Evolutionary conservation across 352 stramenopile species (phyloP).

Genomic region (Thraustochytrium aureum): DNA sequence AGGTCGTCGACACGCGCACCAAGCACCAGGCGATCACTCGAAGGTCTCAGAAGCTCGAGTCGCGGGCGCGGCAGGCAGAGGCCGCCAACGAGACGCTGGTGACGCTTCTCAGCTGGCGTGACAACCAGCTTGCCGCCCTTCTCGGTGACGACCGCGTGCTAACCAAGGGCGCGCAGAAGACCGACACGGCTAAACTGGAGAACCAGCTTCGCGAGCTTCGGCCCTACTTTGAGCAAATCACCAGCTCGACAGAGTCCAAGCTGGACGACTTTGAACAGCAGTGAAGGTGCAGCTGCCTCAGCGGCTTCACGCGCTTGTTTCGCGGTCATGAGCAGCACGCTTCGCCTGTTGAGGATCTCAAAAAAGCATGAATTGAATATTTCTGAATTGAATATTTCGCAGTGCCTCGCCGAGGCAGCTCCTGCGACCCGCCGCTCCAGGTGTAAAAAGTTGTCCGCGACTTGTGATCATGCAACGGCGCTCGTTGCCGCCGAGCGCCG

Average conservation of each 20-base stretch:
- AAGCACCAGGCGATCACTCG: constrained; percentile 12
- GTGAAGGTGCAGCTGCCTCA: too few species aligned
- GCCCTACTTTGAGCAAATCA: constrained; percentile 1
- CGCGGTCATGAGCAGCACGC: too few species aligned
- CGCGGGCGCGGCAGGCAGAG: constrained; percentile 30
- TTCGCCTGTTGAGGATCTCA: too few species aligned
- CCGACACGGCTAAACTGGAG: not conserved
- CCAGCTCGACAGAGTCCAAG: not conserved
- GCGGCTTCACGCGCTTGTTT: too few species aligned
- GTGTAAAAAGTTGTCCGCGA: too few species aligned
- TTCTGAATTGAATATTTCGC: too few species aligned
- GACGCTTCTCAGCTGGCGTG: constrained; percentile 28
- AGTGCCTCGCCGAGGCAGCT: too few species aligned
- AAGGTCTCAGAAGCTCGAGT: constrained; percentile 17
- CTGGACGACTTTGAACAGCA: not conserved
- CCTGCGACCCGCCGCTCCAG: too few species aligned
- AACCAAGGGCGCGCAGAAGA: not conserved
- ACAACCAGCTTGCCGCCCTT: constrained; percentile 21
- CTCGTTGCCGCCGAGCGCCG: too few species aligned
- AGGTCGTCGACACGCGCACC: constrained; percentile 37
- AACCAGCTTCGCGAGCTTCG: not conserved
- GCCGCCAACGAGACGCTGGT: constrained; percentile 47
- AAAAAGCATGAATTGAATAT: too few species aligned
- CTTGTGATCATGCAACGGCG: too few species aligned
- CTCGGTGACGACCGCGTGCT: not conserved